phyloP scores from a whole-genome alignment of 768 basidiomycete species.

The Tylopilus felleus region DNA sequence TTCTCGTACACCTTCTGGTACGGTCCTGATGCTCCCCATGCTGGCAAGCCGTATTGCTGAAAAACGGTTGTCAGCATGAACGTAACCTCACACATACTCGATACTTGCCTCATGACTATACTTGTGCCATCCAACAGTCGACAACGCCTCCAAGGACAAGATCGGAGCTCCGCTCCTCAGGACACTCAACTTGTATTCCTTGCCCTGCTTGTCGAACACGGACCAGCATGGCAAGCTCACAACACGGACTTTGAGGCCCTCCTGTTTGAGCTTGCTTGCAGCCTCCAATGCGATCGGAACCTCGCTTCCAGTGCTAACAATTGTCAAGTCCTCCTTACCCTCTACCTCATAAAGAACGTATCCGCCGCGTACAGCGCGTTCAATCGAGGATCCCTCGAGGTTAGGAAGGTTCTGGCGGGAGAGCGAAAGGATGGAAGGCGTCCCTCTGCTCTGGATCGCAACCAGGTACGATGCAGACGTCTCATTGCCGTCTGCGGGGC shows the following conservation, averaged over 20 bases:
- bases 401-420: conserved; percentile 93
- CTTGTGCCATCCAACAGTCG: conserved; percentile 82
- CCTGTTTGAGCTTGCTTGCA: conserved; percentile 68
- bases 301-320: conserved; percentile 89
- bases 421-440: conserved; percentile 80
- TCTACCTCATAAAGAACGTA: conserved; percentile 84
- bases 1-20: conserved; percentile 90
- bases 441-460: conserved; percentile 68
- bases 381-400: conserved; percentile 82
- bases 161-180: conserved; percentile 88
- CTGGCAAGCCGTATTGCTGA: conserved; percentile 68
- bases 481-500: conserved; percentile 94
- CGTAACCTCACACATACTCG: not conserved
- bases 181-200: conserved; percentile 78
- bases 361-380: conserved; percentile 78
- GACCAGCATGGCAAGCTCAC: conserved; percentile 91
- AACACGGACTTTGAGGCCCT: conserved; percentile 78
- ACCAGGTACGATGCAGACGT: conserved; percentile 89
- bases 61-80: not conserved
- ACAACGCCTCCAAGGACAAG: conserved; percentile 82
- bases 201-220: conserved; percentile 78
- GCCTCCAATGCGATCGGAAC: conserved; percentile 87
- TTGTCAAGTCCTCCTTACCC: conserved; percentile 73
- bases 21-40: conserved; percentile 89
- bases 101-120: conserved; percentile 75